Evolutionary conservation across 78 protist genomes (phyloP), one percentile per base, ranked within the genome.

Genomic region (Salpingoeca rosetta): DNA sequence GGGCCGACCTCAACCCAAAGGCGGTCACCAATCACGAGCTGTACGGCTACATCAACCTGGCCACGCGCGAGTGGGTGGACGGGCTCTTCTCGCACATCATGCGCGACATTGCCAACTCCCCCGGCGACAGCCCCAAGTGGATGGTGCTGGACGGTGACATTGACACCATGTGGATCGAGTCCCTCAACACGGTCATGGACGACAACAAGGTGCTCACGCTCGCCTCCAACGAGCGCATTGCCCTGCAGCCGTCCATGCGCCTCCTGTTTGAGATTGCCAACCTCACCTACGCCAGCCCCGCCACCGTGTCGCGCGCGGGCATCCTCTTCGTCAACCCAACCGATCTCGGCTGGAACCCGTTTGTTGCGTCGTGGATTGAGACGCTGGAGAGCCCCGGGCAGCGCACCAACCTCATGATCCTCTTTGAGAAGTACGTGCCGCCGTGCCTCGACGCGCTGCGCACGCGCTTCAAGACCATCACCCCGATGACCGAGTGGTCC

Each of bases 241-340:
- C 95, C 35, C 90, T 95, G 44, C 80, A 81, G 44, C 65, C 86
- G 2, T 39, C 89, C 78, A 95, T 95, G 98, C 90, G 96, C 22
- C 76, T 95, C 28, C 17, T 95, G 83, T 92, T 95, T 73, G 98
- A 95, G 88, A 81, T 95, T 80, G 83, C 81, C 36, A 45, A 92
- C 80, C 75, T 95, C 82, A 43, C 40, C 39, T 73, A 93, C 77
- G 98, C 96, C 26, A 85, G 96, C 38, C 98, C 96, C 10, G 96
- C 98, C 76, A 95, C 98, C 2, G 98, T 93, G 36, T 95, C 98
- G 27, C 93, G 98, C 2, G 98, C 94, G 2, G 98, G 98, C 40
- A 89, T 93, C 41, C 84, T 95, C 74, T 95, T 82, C 82, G 84
- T 95, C 85, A 92, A 91, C 87, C 94, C 87, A 39, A 39, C 72